phyloP scores from a whole-genome alignment of 441 rosid species.

The Arabidopsis hybrid region DNA sequence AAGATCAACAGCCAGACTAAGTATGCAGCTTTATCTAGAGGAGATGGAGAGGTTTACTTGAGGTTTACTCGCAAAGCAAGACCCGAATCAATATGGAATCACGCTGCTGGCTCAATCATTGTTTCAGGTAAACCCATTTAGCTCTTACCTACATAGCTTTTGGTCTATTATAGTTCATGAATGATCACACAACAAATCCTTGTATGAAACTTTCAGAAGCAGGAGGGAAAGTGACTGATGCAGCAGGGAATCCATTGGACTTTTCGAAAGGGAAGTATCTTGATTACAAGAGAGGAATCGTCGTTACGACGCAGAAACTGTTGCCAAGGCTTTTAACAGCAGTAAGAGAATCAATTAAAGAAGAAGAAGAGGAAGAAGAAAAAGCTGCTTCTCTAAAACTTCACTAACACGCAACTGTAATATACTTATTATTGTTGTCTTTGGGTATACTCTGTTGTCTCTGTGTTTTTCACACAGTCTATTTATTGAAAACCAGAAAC shows the following conservation, averaged over 20 bases:
- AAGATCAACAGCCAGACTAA: constrained; percentile 97
- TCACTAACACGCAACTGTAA: constrained; percentile 45
- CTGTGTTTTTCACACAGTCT: constrained; percentile 24
- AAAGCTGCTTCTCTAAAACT: constrained; percentile 34
- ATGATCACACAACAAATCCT: neutral
- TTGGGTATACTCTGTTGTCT: neutral
- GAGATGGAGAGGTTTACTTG: constrained; percentile 92
- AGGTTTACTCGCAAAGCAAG: constrained; percentile 88
- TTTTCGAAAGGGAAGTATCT: constrained; percentile 88
- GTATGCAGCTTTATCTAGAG: constrained; percentile 93
- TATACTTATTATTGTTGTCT: constrained; percentile 33
- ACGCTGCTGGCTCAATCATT: constrained; percentile 92
- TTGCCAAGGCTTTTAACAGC: constrained; percentile 85
- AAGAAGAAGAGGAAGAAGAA: constrained; percentile 47
- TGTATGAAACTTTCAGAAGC: constrained; percentile 68
- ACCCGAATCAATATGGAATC: constrained; percentile 98
- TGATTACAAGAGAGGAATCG: constrained; percentile 78
- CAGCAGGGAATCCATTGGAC: constrained; percentile 81
- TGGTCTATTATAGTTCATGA: constrained; percentile 7
- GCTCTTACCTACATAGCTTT: constrained; percentile 6
- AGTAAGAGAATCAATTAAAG: constrained; percentile 75
- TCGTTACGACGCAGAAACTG: constrained; percentile 85
- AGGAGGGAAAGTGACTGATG: constrained; percentile 81
- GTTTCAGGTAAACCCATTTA: constrained; percentile 67
- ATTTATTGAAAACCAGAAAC: neutral